Conservation (phyloP, 73 alveolate species). For the Blepharisma japonicum region DNA sequence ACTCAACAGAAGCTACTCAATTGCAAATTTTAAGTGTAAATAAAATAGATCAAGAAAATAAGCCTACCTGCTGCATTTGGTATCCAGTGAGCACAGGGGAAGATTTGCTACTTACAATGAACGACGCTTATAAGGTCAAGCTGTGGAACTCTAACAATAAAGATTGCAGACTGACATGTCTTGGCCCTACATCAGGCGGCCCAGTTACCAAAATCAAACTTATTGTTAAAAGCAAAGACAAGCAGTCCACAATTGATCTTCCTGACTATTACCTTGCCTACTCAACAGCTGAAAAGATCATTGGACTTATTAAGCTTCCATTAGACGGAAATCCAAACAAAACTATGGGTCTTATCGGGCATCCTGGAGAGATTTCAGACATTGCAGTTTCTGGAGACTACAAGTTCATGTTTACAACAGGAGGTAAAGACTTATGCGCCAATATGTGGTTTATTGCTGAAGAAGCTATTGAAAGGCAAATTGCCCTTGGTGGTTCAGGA, state of each 20-base stretch:
- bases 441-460: constrained; percentile 95
- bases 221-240: constrained; percentile 55
- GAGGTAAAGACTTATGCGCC: constrained; percentile 91
- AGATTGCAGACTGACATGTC: constrained; percentile 87
- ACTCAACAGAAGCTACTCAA: constrained; percentile 43
- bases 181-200: constrained; percentile 98
- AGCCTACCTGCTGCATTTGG: constrained; percentile 91
- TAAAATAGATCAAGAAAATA: constrained; percentile 73
- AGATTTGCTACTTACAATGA: constrained; percentile 87
- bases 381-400: constrained; percentile 88
- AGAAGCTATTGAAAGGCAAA: constrained; percentile 89
- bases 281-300: constrained; percentile 89
- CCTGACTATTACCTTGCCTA: constrained; percentile 80
- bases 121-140: constrained; percentile 91
- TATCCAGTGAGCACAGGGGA: constrained; percentile 91
- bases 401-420: constrained; percentile 91
- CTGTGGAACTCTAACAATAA: constrained; percentile 74
- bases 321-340: constrained; percentile 98
- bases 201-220: constrained; percentile 79
- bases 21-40: constrained; percentile 39
- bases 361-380: constrained; percentile 92
- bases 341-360: constrained; percentile 97
- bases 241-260: constrained; percentile 52
- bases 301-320: constrained; percentile 94
- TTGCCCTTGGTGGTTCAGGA: constrained; percentile 88